These are phyloP conservation scores for Bocquillonia castaneifolia DNA, from an alignment of 441 rosid genomes.

Conservation along the genomic window DNA sequence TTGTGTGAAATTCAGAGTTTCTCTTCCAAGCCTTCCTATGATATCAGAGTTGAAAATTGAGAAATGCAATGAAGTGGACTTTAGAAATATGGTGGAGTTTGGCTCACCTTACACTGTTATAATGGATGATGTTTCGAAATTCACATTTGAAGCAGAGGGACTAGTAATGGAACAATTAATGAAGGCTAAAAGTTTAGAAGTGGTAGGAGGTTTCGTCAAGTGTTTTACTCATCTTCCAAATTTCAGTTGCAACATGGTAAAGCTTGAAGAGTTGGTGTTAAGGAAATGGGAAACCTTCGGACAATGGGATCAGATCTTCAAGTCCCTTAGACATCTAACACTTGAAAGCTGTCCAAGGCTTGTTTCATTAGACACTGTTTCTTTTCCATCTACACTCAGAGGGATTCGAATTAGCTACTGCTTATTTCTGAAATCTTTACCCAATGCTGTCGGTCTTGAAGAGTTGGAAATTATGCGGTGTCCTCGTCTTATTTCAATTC, in stretches of 20 bases:
- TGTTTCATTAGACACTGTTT: not conserved
- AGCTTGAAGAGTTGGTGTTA: not conserved
- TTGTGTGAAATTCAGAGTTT: not conserved
- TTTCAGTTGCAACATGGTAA: not conserved
- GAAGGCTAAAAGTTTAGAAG: not conserved
- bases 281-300: not conserved
- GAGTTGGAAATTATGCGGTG: no score
- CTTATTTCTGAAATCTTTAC: no score
- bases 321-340: not conserved
- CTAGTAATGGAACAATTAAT: not conserved
- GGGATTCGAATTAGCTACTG: not conserved
- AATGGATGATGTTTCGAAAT: not conserved
- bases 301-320: not conserved
- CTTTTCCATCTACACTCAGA: not conserved
- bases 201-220: not conserved
- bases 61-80: not conserved
- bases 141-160: not conserved
- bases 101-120: not conserved
- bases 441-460: no score
- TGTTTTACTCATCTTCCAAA: no score
- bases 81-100: no score
- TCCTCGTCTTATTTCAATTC: no score
- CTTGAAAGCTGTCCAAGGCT: not conserved
- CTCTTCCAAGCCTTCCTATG: slow-evolving; percentile 11
- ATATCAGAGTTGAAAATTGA: not conserved